Evolutionary conservation across 129 eudicot genomes (phyloP), one percentile per base, ranked within the genome.

Genomic region (Arctium minus): DNA sequence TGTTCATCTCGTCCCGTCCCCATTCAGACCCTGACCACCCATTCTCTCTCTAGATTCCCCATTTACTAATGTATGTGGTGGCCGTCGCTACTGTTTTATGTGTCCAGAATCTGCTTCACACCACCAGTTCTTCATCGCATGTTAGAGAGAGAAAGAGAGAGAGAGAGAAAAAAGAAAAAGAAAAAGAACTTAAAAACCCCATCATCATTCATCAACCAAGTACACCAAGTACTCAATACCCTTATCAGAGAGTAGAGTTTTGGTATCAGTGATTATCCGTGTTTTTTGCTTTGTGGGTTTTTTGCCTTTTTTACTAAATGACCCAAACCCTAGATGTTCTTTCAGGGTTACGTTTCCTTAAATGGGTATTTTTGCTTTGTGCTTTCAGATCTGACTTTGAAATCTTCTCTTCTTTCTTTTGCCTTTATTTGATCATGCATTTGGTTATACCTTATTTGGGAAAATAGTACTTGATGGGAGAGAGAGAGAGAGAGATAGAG

Each of bases 311-410:
- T 76, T 68, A 33, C 2, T 42, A 42, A 30, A n/a, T 30, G 39
- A 64, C 74, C 37, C 79, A 67, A 86, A 78, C 89, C 89, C 86
- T 81, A 82, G 74, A 62, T 69, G 31, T 37, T 77, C 40, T 18
- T 70, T 30, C 17, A 72, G 44, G 75, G 77, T 3, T 17, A 39
- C 33, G 33, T 86, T 81, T 76, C 80, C 83, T 62, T 60, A 77
- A 60, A 77, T 77, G 79, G 78, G 72, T 82, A 0, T 70, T 17
- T 30, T 65, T 70, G 76, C 42, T 73, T 78, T 82, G 12, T 76
- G 18, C 11, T 56, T 10, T 64, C 89, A 86, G 89, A 86, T 86
- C 86, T 82, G 83, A 38, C 65, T 73, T 53, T 13, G 79, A 81
- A 70, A 38, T 69, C 22, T 75, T 60, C 53, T 69, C 39, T 18